Conservation (phyloP, 352 stramenopile species). For the Bremia lactucae region DNA sequence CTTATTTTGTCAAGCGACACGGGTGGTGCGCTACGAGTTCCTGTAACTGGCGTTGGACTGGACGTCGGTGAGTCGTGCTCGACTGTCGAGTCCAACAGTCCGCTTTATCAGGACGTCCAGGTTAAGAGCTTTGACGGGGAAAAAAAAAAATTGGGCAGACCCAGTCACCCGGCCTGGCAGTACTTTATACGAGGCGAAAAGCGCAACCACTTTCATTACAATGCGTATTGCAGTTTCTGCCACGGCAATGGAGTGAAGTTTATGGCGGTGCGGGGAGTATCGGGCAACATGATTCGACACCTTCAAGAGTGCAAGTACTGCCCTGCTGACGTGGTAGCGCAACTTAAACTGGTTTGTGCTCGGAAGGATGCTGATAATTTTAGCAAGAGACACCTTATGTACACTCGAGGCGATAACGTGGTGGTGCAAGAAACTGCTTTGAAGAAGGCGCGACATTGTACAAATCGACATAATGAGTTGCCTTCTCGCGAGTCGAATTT, state of each 20-base stretch:
- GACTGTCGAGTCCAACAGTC: slow-evolving; percentile 1
- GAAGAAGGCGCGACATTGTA: slow-evolving; percentile 16
- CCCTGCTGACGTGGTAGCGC: slow-evolving; percentile 48
- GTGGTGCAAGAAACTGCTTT: slow-evolving; percentile 21
- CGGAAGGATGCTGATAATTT: slow-evolving; percentile 66
- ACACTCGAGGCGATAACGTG: slow-evolving; percentile 27
- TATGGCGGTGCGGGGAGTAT: slow-evolving; percentile 48
- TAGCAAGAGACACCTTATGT: slow-evolving; percentile 50
- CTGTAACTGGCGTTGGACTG: slow-evolving; percentile 1
- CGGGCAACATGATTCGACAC: slow-evolving; percentile 78
- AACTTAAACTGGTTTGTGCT: slow-evolving; percentile 53
- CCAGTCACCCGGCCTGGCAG: slow-evolving; percentile 64
- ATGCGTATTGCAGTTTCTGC: slow-evolving; percentile 69
- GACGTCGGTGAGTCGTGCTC: neutral
- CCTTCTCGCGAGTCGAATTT: neutral
- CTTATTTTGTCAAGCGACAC: slow-evolving; percentile 45
- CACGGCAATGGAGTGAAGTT: slow-evolving; percentile 39
- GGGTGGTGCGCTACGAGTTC: slow-evolving; percentile 28
- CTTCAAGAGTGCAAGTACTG: slow-evolving; percentile 73
- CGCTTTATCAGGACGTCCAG: slow-evolving; percentile 15
- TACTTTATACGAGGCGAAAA: slow-evolving; percentile 71
- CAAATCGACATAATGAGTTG: slow-evolving; percentile 3
- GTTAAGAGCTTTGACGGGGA: slow-evolving; percentile 19
- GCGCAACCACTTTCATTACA: slow-evolving; percentile 75
- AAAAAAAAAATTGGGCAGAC: slow-evolving; percentile 64